phyloP scores from a whole-genome alignment of 2,329 filamentous ascomycete species.

The Chalara sp. region DNA sequence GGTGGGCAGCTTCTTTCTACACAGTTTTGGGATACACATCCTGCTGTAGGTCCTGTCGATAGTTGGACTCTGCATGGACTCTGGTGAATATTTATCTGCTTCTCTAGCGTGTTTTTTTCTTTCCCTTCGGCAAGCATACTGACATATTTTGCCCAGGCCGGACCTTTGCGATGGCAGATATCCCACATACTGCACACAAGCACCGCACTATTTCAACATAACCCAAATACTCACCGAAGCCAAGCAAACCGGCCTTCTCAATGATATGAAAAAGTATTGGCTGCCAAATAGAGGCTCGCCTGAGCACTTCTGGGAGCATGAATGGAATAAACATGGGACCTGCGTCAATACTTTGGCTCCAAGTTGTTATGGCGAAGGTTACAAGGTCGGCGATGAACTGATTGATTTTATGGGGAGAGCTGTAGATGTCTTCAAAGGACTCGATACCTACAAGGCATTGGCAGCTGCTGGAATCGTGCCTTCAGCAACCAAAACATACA shows the following conservation, averaged over 20 bases:
- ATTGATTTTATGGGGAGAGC: constrained; percentile 61
- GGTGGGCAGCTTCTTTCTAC: constrained; percentile 67
- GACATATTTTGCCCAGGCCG: constrained; percentile 27
- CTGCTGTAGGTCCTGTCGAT: constrained; percentile 54
- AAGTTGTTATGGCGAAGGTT: constrained; percentile 52
- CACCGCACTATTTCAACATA: constrained; percentile 59
- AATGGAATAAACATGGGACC: constrained; percentile 69
- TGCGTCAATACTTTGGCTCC: constrained; percentile 65
- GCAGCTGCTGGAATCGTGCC: constrained; percentile 47
- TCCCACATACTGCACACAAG: constrained; percentile 56
- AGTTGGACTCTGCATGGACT: constrained; percentile 72
- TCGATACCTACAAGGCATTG: constrained; percentile 29
- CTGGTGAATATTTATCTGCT: constrained; percentile 27
- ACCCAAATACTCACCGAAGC: constrained; percentile 50
- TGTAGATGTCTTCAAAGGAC: constrained; percentile 53
- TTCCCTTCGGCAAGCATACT: not conserved
- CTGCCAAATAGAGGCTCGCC: constrained; percentile 60
- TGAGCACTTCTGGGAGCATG: constrained; percentile 64
- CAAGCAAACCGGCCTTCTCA: constrained; percentile 48
- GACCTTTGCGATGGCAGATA: constrained; percentile 66
- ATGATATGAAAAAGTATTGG: constrained; percentile 57
- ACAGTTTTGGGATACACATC: constrained; percentile 71
- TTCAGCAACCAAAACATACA: constrained; percentile 31
- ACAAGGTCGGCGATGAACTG: constrained; percentile 55
- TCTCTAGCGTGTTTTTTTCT: not conserved